phyloP scores from a whole-genome alignment of 495 filamentous ascomycete genomes.

The Xylaria intraflava region DNA sequence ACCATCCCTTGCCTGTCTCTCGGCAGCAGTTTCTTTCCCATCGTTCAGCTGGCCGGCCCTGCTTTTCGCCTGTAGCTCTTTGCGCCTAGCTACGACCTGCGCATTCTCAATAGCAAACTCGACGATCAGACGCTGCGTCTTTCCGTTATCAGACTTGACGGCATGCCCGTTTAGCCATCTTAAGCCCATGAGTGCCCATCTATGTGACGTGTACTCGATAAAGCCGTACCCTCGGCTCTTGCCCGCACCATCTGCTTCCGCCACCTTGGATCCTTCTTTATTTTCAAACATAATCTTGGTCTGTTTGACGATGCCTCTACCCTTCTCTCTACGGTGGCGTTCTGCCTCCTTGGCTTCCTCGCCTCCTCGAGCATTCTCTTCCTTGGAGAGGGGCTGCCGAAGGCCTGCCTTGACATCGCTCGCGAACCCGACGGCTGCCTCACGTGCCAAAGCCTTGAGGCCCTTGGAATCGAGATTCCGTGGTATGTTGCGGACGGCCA shows the following conservation, averaged over 20 bases:
- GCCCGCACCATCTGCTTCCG: slow-evolving; percentile 60
- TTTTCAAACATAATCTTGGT: slow-evolving; percentile 93
- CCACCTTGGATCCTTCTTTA: slow-evolving; percentile 69
- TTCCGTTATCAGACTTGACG: slow-evolving; percentile 41
- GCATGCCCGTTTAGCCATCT: slow-evolving; percentile 86
- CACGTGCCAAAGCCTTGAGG: slow-evolving; percentile 81
- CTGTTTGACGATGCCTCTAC: slow-evolving; percentile 90
- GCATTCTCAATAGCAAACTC: slow-evolving; percentile 99
- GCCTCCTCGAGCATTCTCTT: slow-evolving; percentile 72
- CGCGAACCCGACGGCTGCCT: slow-evolving; percentile 89
- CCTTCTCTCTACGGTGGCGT: slow-evolving; percentile 64
- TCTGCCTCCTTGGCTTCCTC: slow-evolving; percentile 76
- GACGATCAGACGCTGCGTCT: slow-evolving; percentile 66
- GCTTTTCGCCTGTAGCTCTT: slow-evolving; percentile 61
- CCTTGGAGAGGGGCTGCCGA: slow-evolving; percentile 73
- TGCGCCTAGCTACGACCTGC: slow-evolving; percentile 76
- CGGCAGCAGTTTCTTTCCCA: neutral
- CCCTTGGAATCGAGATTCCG: slow-evolving; percentile 77
- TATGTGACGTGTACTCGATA: slow-evolving; percentile 91
- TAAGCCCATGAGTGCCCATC: slow-evolving; percentile 91
- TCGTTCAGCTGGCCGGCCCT: slow-evolving; percentile 12
- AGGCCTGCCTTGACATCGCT: slow-evolving; percentile 71
- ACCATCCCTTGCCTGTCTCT: neutral
- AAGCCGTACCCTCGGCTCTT: slow-evolving; percentile 92
- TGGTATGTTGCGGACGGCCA: slow-evolving; percentile 92